Evolutionary conservation across 1,284 basidiomycete genomes (phyloP).

Genomic region (Hortiboletus rubellus): DNA sequence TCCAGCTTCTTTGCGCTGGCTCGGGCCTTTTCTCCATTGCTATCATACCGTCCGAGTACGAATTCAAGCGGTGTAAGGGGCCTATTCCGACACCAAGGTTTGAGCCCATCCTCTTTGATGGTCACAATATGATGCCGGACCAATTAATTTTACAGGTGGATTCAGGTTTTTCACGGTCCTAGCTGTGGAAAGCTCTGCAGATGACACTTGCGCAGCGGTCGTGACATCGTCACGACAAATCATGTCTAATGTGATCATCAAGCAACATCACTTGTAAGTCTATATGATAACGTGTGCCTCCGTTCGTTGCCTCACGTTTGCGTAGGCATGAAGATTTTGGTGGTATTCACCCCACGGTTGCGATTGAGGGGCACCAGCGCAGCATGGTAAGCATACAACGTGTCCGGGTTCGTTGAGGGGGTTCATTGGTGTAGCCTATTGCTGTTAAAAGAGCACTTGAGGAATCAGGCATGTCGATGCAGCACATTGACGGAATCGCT

Average conservation of each 20-base stretch:
- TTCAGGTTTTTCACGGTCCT: conserved; percentile 3
- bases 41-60: too few relatives aligned
- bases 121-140: not conserved
- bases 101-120: not conserved
- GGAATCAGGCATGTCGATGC: conserved; percentile 58
- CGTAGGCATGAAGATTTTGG: conserved; percentile 66
- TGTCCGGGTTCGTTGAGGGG: not conserved
- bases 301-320: not conserved
- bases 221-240: conserved; percentile 10
- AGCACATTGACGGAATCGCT: conserved; percentile 81
- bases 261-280: conserved; percentile 9
- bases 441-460: conserved; percentile 69
- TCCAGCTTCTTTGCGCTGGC: too few relatives aligned
- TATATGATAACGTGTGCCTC: not conserved
- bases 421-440: conserved; percentile 54
- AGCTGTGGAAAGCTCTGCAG: conserved; percentile 11
- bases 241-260: conserved; percentile 9
- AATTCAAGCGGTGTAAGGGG: not conserved
- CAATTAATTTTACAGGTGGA: not conserved
- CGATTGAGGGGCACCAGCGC: conserved; percentile 72
- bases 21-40: too few relatives aligned
- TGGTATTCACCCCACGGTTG: conserved; percentile 82
- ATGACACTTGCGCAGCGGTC: conserved; percentile 11
- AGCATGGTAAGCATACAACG: conserved; percentile 50
- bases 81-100: not conserved